Evolutionary conservation across 2,329 filamentous ascomycete genomes (phyloP).

Genomic region (Dothideomycetidae sp.): DNA sequence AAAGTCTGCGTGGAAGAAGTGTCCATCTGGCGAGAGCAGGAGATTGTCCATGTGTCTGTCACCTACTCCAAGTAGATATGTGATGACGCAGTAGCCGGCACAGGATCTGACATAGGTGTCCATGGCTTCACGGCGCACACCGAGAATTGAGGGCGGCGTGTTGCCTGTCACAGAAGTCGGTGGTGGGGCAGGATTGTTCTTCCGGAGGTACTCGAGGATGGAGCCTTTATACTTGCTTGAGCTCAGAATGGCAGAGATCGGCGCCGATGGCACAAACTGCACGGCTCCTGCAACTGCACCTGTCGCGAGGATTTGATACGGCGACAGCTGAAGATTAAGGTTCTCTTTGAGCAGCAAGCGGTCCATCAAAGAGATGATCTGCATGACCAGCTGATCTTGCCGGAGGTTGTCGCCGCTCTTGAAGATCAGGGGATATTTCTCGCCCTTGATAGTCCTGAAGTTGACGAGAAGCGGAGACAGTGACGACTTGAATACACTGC

Average conservation of each 20-base stretch:
- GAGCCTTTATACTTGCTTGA: constrained; percentile 61
- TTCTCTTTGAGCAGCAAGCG: constrained; percentile 91
- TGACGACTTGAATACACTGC: constrained; percentile 89
- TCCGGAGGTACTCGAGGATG: constrained; percentile 67
- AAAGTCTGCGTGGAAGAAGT: constrained; percentile 98
- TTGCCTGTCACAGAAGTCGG: constrained; percentile 75
- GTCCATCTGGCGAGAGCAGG: constrained; percentile 72
- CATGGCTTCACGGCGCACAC: constrained; percentile 80
- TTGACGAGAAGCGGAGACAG: constrained; percentile 81
- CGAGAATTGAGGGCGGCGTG: constrained; percentile 54
- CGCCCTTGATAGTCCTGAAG: constrained; percentile 66
- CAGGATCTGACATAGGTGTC: constrained; percentile 94
- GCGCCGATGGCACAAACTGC: constrained; percentile 82
- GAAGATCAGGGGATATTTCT: constrained; percentile 84
- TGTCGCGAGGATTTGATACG: constrained; percentile 92
- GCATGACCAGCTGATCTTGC: constrained; percentile 93
- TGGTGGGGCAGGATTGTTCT: constrained; percentile 74
- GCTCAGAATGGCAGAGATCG: constrained; percentile 60
- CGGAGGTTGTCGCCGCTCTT: constrained; percentile 93
- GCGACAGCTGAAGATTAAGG: constrained; percentile 82
- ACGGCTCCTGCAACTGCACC: constrained; percentile 79
- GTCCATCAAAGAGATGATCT: constrained; percentile 97
- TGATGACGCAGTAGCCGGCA: constrained; percentile 96
- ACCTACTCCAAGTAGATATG: constrained; percentile 90
- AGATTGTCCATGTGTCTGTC: constrained; percentile 94